These are phyloP conservation scores for Rehmannia glutinosa DNA, from an alignment of 257 asterid species.

Conservation along the genomic window DNA sequence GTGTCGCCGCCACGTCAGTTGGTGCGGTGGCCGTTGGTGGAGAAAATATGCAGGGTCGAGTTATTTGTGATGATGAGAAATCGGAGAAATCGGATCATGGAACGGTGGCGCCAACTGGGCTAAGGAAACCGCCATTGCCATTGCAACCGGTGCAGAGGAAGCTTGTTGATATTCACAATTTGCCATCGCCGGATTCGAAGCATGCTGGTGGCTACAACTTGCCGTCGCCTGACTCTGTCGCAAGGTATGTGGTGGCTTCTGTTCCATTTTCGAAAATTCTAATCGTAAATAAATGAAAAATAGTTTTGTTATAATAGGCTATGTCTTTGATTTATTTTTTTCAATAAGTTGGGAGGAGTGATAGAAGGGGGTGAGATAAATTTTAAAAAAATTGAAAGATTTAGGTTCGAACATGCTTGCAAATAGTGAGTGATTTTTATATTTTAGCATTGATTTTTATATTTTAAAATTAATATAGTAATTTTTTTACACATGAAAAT, in stretches of 20 bases:
- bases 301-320: too few relatives aligned
- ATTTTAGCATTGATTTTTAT: too few relatives aligned
- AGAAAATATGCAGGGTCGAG: slow-evolving; percentile 23
- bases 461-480: too few relatives aligned
- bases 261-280: too few relatives aligned
- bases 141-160: slow-evolving; percentile 56
- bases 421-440: too few relatives aligned
- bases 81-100: slow-evolving; percentile 27
- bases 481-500: too few relatives aligned
- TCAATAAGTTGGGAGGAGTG: too few relatives aligned
- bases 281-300: too few relatives aligned
- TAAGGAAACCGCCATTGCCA: slow-evolving; percentile 66
- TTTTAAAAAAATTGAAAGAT: too few relatives aligned
- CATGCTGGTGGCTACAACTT: slow-evolving; percentile 49
- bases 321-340: too few relatives aligned
- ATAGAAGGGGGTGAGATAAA: too few relatives aligned
- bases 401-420: too few relatives aligned
- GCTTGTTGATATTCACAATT: slow-evolving; percentile 42
- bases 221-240: slow-evolving; percentile 75
- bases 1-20: not conserved
- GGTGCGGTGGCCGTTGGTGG: slow-evolving; percentile 19
- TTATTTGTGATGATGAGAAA: slow-evolving; percentile 46
- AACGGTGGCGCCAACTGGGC: slow-evolving; percentile 14
- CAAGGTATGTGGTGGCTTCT: slow-evolving; percentile 63
- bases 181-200: slow-evolving; percentile 74